These are phyloP conservation scores for Larix kaempferi DNA, from an alignment of 75 land plant species.

Conservation along the genomic window DNA sequence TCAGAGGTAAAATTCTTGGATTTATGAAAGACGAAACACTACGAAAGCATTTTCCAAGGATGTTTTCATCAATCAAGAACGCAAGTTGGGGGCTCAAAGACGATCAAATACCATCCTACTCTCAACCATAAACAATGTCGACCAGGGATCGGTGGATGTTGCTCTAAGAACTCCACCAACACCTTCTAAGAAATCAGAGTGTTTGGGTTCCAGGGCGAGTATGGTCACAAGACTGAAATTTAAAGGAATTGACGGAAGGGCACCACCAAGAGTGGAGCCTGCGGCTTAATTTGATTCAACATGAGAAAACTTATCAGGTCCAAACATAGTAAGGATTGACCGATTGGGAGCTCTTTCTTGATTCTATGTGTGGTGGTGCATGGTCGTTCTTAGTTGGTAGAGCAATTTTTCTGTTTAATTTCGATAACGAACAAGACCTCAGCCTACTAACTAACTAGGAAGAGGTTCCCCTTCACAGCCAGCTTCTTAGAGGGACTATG, in stretches of 20 bases:
- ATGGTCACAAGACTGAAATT: conserved; percentile 36
- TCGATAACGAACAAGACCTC: conserved; percentile 69
- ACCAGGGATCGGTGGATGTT: conserved; percentile 40
- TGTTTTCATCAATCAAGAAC: too few species aligned
- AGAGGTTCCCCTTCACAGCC: conserved; percentile 16
- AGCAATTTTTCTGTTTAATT: conserved; percentile 66
- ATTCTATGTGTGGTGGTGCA: conserved; percentile 31
- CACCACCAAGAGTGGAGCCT: conserved; percentile 32
- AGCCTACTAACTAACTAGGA: conserved; percentile 58
- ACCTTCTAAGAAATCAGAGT: conserved; percentile 28
- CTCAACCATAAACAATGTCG: too few species aligned
- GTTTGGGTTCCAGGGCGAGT: conserved; percentile 26
- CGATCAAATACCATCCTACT: too few species aligned
- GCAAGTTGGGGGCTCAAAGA: too few species aligned
- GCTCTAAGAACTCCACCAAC: conserved; percentile 18
- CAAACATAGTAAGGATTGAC: conserved; percentile 24
- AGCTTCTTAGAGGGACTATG: conserved; percentile 48
- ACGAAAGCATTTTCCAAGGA: too few species aligned
- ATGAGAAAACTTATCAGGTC: conserved; percentile 26
- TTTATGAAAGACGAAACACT: too few species aligned
- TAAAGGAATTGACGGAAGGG: conserved; percentile 35
- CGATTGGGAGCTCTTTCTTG: conserved; percentile 31
- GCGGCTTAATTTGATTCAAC: conserved; percentile 28
- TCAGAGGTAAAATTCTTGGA: too few species aligned
- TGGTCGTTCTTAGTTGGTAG: conserved; percentile 34